Base-by-base conservation (phyloP, 257 asterid species). In the Scutellaria minor region DNA sequence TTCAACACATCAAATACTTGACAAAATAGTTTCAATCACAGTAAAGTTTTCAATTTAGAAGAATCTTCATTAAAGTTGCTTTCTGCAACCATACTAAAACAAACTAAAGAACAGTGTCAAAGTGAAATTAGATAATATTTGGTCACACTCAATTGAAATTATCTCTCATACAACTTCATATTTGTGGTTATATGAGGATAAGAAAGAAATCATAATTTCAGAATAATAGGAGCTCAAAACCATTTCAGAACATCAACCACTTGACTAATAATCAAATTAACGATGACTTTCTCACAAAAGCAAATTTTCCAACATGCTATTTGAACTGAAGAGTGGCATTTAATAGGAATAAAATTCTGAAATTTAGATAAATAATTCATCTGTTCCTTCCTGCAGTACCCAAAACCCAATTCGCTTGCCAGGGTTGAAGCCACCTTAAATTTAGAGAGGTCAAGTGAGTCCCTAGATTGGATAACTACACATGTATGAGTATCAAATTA, bases 111-210 rank as follows among this genome's bases (percentile, higher is more conserved):
- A 66, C 40, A 18, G 14, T 5, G 42, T 53, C 74, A 9, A 52
- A 68, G 48, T 39, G 54, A 68, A 66, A 5, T 5, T 22, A 65
- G 57, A 47, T 46, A 52, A 14, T 37, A 8, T 37, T 66, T 27
- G 14, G 35, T 50, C 47, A 27, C 45, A 20, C 14, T 7, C 59
- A 37, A 35, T n/a, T 50, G 48, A 47, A 15, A 50, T 31, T 66
- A 64, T 48, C n/a, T 48, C n/a, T 7, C 20, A 27, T 27, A 31
- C 14, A 47, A 47, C 59, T 24, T 3, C 60, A 66, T 35, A 66
- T 7, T 18, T 27, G 45, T 47, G 59, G 47, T 50, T 48, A 48
- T 66, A 31, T 50, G 60, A 50, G 24, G n/a, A 66, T 50, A 47
- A 62, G 11, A 24, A 64, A 11, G 13, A 6, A 64, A 64, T 5